Percentiles rank a stretch among this genome's conserved stretches.
Evolutionary conservation across 2,329 filamentous ascomycete species (phyloP).

Genomic region (Ophiocordyceps camponoti-leonardi): DNA sequence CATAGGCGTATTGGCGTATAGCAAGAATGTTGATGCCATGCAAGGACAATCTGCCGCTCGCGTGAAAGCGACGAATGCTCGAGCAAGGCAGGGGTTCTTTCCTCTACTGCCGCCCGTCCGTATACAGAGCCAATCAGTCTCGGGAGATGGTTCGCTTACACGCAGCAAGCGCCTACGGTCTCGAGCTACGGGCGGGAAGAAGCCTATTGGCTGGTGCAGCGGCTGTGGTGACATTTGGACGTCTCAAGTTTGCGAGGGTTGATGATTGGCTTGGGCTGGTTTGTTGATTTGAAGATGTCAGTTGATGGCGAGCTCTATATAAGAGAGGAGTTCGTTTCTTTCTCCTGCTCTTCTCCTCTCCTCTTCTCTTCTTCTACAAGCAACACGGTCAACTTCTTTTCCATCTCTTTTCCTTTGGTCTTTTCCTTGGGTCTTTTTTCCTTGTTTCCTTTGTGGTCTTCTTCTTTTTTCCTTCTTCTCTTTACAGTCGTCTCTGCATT

Average conservation of each 20-base stretch:
- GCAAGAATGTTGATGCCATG: constrained; percentile 14
- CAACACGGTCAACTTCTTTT: constrained; percentile 2
- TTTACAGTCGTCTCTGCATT: constrained; percentile 2
- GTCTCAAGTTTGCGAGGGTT: constrained; percentile 4
- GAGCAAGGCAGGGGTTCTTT: neutral
- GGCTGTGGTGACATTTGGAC: constrained; percentile 6
- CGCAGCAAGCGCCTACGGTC: neutral
- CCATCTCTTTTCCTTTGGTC: constrained; percentile 4
- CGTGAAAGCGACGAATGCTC: neutral
- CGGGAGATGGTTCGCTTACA: neutral
- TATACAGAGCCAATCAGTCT: neutral
- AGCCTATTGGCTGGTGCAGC: constrained; percentile 8
- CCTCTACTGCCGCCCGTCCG: too few species aligned
- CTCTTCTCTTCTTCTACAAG: neutral
- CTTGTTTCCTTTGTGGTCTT: constrained; percentile 6
- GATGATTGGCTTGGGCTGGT: neutral
- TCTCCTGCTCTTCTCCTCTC: neutral
- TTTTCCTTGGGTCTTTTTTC: constrained; percentile 5
- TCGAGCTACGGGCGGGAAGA: neutral
- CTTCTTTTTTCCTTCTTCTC: constrained; percentile 6
- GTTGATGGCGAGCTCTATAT: neutral
- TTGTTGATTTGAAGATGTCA: neutral
- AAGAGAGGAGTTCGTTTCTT: constrained; percentile 1
- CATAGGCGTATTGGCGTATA: constrained; percentile 25
- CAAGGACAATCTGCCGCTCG: neutral